These are phyloP conservation scores for Saccharomycopsis fodiens DNA, from an alignment of 805 yeast species.

Conservation along the genomic window DNA sequence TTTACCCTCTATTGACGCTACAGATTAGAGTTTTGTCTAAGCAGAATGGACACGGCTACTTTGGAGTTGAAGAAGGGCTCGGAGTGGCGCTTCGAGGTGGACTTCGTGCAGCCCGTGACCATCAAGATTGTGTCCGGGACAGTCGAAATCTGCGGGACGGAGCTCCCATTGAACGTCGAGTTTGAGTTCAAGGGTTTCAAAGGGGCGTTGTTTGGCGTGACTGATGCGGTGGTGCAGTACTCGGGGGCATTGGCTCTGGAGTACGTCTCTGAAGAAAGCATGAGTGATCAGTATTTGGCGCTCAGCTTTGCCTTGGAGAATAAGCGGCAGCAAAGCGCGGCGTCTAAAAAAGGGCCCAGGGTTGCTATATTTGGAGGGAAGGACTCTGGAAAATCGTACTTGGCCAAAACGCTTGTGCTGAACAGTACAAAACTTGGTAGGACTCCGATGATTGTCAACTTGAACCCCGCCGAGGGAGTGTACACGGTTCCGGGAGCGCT, in stretches of 20 bases:
- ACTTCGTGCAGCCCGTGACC: constrained; percentile 40
- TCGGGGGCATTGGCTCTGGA: constrained; percentile 39
- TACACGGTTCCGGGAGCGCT: constrained; percentile 77
- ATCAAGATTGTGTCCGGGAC: constrained; percentile 55
- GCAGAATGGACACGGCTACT: background rate
- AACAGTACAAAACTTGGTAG: constrained; percentile 66
- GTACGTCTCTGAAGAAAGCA: constrained; percentile 65
- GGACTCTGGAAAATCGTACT: constrained; percentile 71
- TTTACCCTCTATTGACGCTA: too few relatives aligned
- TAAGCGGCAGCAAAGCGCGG: constrained; percentile 31
- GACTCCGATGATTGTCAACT: constrained; percentile 64
- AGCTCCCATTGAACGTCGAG: constrained; percentile 64
- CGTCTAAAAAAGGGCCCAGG: constrained; percentile 41
- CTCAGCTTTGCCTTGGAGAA: constrained; percentile 72
- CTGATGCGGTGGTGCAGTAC: constrained; percentile 18
- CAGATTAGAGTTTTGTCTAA: too few relatives aligned
- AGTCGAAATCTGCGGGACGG: constrained; percentile 92
- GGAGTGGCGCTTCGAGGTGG: constrained; percentile 78
- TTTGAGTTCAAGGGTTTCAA: constrained; percentile 50
- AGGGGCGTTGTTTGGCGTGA: constrained; percentile 46
- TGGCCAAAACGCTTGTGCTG: constrained; percentile 59
- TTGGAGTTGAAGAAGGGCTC: constrained; percentile 27
- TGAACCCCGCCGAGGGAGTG: constrained; percentile 68
- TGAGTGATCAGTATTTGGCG: constrained; percentile 56
- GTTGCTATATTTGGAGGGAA: constrained; percentile 68